Conservation (phyloP, 768 basidiomycete species). For the Trametes punicea region DNA sequence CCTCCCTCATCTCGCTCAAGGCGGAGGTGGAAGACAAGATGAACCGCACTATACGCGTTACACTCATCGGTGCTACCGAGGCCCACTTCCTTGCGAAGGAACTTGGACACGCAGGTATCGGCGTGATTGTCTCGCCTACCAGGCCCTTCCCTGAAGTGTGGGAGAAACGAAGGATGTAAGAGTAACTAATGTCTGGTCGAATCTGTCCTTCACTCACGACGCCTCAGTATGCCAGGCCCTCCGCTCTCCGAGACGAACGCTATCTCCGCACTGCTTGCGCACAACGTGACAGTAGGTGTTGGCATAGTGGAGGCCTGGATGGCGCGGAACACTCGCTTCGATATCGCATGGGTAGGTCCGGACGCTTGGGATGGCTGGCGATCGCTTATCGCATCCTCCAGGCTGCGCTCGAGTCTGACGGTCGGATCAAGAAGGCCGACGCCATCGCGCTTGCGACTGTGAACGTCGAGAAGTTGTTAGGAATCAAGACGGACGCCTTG, state of each 20-base stretch:
- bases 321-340: constrained; percentile 75
- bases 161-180: constrained; percentile 66
- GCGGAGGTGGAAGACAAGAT: constrained; percentile 48
- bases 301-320: constrained; percentile 68
- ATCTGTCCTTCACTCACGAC: too few species aligned
- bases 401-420: constrained; percentile 41
- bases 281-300: constrained; percentile 69
- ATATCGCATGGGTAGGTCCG: constrained; percentile 72
- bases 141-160: constrained; percentile 71
- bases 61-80: constrained; percentile 58
- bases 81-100: constrained; percentile 72
- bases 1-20: constrained; percentile 62
- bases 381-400: constrained; percentile 7
- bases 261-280: constrained; percentile 53
- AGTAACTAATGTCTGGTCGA: constrained; percentile 23
- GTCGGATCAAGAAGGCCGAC: constrained; percentile 35
- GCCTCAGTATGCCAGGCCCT: constrained; percentile 59
- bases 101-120: constrained; percentile 63
- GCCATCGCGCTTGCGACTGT: constrained; percentile 40
- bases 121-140: constrained; percentile 64
- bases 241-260: constrained; percentile 61
- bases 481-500: constrained; percentile 13
- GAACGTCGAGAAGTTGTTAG: constrained; percentile 42
- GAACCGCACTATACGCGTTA: constrained; percentile 42
- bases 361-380: constrained; percentile 9